Base-by-base conservation (phyloP, 2,329 filamentous ascomycete genomes). In the Tolypocladium pustulatum region DNA sequence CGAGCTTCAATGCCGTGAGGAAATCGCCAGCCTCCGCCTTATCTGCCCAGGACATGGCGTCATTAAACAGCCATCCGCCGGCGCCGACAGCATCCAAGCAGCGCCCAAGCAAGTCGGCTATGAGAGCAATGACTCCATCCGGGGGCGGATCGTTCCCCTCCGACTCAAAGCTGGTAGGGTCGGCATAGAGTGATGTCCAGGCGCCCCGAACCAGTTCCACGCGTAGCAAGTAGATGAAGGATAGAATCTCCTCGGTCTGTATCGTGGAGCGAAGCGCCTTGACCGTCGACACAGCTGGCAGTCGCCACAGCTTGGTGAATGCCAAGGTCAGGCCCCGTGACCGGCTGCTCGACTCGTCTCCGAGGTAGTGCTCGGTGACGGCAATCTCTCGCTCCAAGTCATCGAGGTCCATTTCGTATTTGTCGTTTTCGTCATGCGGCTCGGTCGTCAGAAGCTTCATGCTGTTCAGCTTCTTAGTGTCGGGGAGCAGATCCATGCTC, bases 1-100 rank as follows among this genome's bases (percentile, higher is more conserved):
- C 89, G 40, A 84, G 78, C 65, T 84, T 84, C 55, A 93, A 77
- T 49, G 81, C 79, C 25, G 80, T 76, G 58, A 92, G 77, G 59
- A 91, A 82, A 63, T 88, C 84, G 46, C 84, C 81, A 1, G 81
- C 78, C 51, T 84, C 81, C 13, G 78, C 73, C 40, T 78, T 75
- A 60, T 81, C 77, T 34, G 78, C 76, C 52, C 75, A 74, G 7
- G 79, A 70, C 66, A 82, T 72, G 53, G 78, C 75, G 63, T 83
- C 83, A 62, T 86, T 85, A 37, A 84, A 75, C 58, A 92, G 78
- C 88, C 89, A 92, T 25, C 89, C 89, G 57, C 84, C 84, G 12
- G 86, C 80, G 2, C 88, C 89, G 20, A 93, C 81, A 0, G 89
- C 85, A 71, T 93, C 89, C 51, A 93, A 78, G 61, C 88, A 89